Evolutionary conservation across 208 protist genomes (phyloP).

Genomic region (Trypanosoma cruzi): DNA sequence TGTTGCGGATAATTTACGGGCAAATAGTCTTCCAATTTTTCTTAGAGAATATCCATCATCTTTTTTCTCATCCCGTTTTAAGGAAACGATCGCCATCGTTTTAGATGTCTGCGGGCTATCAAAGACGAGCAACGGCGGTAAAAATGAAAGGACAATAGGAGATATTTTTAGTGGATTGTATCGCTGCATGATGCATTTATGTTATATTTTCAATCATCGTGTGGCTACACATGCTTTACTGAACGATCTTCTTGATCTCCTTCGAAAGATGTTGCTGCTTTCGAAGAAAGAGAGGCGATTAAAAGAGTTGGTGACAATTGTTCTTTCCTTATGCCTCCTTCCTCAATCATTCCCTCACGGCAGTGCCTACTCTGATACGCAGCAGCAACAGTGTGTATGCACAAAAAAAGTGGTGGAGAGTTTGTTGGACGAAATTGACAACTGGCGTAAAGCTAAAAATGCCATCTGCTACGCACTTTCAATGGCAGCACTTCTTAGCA

Average conservation of each 20-base stretch:
- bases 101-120: background rate
- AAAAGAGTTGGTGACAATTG: slow-evolving; percentile 13
- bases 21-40: slow-evolving; percentile 16
- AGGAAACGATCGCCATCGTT: background rate
- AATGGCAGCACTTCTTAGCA: slow-evolving; percentile 14
- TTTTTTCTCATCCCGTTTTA: slow-evolving; percentile 15
- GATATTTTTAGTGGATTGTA: slow-evolving; percentile 2
- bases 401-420: background rate
- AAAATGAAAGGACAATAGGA: background rate
- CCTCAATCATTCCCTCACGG: background rate
- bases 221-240: background rate
- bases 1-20: background rate
- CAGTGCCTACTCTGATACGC: background rate
- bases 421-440: slow-evolving; percentile 20
- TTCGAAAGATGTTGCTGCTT: slow-evolving; percentile 9
- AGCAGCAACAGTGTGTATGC: background rate
- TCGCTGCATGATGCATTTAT: slow-evolving; percentile 14
- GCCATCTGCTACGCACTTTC: slow-evolving; percentile 24
- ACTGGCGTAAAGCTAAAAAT: slow-evolving; percentile 24
- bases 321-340: slow-evolving; percentile 20
- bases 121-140: background rate
- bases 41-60: slow-evolving; percentile 8
- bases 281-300: slow-evolving; percentile 21
- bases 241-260: slow-evolving; percentile 9
- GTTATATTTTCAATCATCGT: slow-evolving; percentile 15